phyloP scores from a whole-genome alignment of 257 asterid genomes.

The Solanum chiquidenum region DNA sequence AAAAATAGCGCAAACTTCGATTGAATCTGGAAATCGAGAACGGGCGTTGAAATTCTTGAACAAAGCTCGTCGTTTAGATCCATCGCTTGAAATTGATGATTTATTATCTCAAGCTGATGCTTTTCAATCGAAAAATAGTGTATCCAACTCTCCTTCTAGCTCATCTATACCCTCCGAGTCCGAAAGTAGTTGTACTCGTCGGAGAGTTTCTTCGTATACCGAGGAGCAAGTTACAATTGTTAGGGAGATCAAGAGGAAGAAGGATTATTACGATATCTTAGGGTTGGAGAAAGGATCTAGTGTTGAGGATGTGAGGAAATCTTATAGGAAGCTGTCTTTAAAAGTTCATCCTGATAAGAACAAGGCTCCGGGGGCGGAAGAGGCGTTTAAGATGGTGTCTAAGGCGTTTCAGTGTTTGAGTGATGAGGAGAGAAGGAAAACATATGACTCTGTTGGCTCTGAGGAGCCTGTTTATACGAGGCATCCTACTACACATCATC shows the following conservation, averaged over 20 bases:
- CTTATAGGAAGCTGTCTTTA: constrained; percentile 75
- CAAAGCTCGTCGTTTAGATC: constrained; percentile 81
- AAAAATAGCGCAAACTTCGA: constrained; percentile 56
- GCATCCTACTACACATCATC: constrained; percentile 32
- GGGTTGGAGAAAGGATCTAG: constrained; percentile 67
- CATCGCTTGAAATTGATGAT: constrained; percentile 47
- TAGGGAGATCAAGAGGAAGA: constrained; percentile 67
- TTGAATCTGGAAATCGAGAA: constrained; percentile 58
- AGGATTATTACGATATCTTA: constrained; percentile 78
- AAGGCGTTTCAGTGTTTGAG: constrained; percentile 92
- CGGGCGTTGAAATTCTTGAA: constrained; percentile 67
- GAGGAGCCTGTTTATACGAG: constrained; percentile 66
- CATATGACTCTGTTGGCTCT: constrained; percentile 58
- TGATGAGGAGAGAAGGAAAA: constrained; percentile 60
- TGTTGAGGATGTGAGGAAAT: constrained; percentile 69
- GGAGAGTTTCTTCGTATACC: constrained; percentile 24
- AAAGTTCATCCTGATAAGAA: constrained; percentile 98
- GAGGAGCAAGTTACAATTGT: constrained; percentile 66
- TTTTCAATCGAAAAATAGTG: constrained; percentile 25
- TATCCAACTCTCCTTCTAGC: constrained; percentile 14
- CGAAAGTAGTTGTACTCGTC: neutral
- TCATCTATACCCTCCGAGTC: constrained; percentile 7
- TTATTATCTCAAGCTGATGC: constrained; percentile 33
- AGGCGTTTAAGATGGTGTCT: constrained; percentile 90
- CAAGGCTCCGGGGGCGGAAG: constrained; percentile 90